Evolutionary conservation across 371 early-diverging fungal genomes (phyloP).

Genomic region (Thermomucor indicae-seudaticae): DNA sequence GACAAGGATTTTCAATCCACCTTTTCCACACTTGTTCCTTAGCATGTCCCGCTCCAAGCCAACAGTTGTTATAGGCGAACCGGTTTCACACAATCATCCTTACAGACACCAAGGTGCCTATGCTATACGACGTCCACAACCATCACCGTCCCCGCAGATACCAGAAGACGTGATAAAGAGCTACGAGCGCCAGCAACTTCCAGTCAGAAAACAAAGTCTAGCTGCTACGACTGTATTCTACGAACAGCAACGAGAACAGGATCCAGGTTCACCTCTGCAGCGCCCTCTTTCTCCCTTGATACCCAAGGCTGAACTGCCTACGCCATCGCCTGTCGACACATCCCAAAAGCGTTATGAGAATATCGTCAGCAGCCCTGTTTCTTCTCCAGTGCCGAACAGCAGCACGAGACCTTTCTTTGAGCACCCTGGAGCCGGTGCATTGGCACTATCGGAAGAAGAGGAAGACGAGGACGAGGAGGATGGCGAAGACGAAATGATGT

Average conservation of each 20-base stretch:
- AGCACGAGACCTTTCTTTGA: no score
- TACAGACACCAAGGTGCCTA: slow-evolving; percentile 14
- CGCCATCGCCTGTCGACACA: no score
- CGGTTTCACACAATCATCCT: slow-evolving; percentile 1
- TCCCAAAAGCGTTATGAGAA: no score
- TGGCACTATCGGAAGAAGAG: background rate
- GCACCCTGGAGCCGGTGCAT: no score
- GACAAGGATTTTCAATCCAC: no score
- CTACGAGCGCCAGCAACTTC: slow-evolving; percentile 35
- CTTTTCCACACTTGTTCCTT: no score
- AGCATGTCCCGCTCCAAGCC: no score
- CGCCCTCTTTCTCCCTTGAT: background rate
- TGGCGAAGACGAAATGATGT: background rate
- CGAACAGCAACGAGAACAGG: background rate
- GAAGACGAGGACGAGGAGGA: background rate
- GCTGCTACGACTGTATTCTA: slow-evolving; percentile 17
- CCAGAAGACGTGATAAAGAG: slow-evolving; percentile 29
- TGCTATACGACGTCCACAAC: slow-evolving; percentile 6
- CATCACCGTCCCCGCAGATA: slow-evolving; percentile 6
- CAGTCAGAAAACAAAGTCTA: slow-evolving; percentile 37
- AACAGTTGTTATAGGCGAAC: slow-evolving; percentile 8
- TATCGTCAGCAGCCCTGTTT: no score
- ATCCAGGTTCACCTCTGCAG: background rate
- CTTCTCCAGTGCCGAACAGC: no score
- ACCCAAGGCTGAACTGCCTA: background rate